Evolutionary conservation across 352 stramenopile genomes (phyloP), one percentile per base, ranked within the genome.

Genomic region (Phytophthora sansomeana): DNA sequence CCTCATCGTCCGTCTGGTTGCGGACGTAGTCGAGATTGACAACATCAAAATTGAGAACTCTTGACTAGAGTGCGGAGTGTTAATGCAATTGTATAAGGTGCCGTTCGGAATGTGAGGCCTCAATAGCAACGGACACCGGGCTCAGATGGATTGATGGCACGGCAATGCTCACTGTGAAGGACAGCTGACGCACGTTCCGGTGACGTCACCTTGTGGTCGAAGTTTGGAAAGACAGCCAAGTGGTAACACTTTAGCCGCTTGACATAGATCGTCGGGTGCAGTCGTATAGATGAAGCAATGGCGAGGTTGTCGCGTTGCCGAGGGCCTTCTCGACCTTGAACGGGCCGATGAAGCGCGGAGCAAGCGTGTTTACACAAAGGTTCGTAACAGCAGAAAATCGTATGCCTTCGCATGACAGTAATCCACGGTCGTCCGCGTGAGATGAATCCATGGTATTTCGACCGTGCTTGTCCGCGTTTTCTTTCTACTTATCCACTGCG

Each of bases 21-120:
- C 67, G 59, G 7, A 90, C 81, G 38, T 89, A 88, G 26, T 83
- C 77, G 0, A 64, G 44, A 47, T 86, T 68, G 1, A 92, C 81
- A 9, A 83, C 56, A 26, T 79, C 63, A 46, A 92, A 89, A 43
- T 43, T 5, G 3, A 1, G 48, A 44, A 11, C 32, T 55, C 0
- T 5, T 55, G 16, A 2, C 8, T 7, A 29, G 48, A 7, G 6
- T 42, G 30, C 48, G 48, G 7, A 2, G 13, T 8, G 3, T 55
- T n/a, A 29, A 54, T 28, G 26, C 0, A 14, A 4, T 16, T 16
- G 17, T 54, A 3, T 54, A 42, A 10, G 28, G 30, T 11, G 10
- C 16, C 3, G 1, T 29, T 4, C 30, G 30, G 29, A 30, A 16
- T 38, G 30, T 6, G 16, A 4, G n/a, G 11, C 47, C 6, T 5